These are phyloP conservation scores for Manihot esculenta DNA, from an alignment of 441 rosid genomes.

Conservation along the genomic window DNA sequence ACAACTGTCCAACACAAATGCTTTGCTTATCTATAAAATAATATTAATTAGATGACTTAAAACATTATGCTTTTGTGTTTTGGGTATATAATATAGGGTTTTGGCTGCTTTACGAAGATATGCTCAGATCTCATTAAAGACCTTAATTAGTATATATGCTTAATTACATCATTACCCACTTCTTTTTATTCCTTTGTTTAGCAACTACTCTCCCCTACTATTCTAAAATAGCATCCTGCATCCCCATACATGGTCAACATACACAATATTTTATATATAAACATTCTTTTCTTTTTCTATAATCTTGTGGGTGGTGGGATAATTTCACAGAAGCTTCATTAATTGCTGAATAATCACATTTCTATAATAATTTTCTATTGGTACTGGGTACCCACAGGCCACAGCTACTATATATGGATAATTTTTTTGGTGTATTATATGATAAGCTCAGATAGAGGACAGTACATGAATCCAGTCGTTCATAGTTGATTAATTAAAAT, in stretches of 20 bases:
- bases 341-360: slow-evolving; percentile 48
- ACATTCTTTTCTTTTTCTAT: background rate
- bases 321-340: slow-evolving; percentile 49
- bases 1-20: slow-evolving; percentile 59
- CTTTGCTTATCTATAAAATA: slow-evolving; percentile 34
- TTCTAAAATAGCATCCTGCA: slow-evolving; percentile 38
- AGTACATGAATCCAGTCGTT: slow-evolving; percentile 49
- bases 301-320: slow-evolving; percentile 40
- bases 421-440: slow-evolving; percentile 12
- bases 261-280: background rate
- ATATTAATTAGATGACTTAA: slow-evolving; percentile 46
- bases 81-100: slow-evolving; percentile 41
- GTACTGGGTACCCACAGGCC: no score
- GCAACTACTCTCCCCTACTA: slow-evolving; percentile 42
- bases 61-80: slow-evolving; percentile 48
- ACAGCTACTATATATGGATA: slow-evolving; percentile 13
- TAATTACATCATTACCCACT: slow-evolving; percentile 70
- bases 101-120: slow-evolving; percentile 67
- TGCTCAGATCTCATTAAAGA: slow-evolving; percentile 70
- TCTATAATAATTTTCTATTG: slow-evolving; percentile 28
- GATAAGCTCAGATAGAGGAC: slow-evolving; percentile 32
- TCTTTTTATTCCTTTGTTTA: slow-evolving; percentile 63
- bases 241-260: slow-evolving; percentile 51
- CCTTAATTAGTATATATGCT: slow-evolving; percentile 64
- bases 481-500: slow-evolving; percentile 35